Evolutionary conservation across 23 red algal genomes (phyloP), one percentile per base, ranked within the genome.

Genomic region (Gracilariopsis chorda): DNA sequence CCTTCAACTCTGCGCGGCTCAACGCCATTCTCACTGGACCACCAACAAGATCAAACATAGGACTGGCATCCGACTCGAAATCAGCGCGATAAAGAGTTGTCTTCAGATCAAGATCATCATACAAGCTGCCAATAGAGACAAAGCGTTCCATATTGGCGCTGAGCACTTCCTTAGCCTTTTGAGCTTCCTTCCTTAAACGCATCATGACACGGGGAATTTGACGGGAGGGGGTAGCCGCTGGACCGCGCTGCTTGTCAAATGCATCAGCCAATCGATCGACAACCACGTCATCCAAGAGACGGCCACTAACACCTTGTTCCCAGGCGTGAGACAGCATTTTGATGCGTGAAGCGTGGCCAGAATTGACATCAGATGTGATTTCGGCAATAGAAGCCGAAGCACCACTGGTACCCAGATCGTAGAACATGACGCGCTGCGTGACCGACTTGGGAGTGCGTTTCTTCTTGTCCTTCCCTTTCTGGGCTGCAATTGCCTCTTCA

Each of bases 111-210:
- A 59, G 27, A 57, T 94, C 95, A 49, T 81, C 86, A 23, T 84
- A 41, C 56, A 98, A 63, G 48, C 79, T 87, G 28, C 30, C 60
- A 39, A 92, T 82, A 23, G 83, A 68, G n/a, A 94, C 81, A 47
- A 74, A 65, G 19, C 90, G 78, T 21, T 99, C 90, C 7, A 73
- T 77, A 44, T 99, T 99, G 49, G 94, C 97, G 61, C 88, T 90
- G 41, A 99, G 85, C 3, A 99, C 77, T 55, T 99, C 97, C 28
- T 87, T 73, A 35, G 91, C 90, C 33, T 84, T 75, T 57, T 99
- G 90, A 2, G 91, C 93, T 69, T 99, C 97, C 67, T 93, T 86
- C 6, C 77, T 44, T 6, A 99, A 80, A 11, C 96, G 92, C 68
- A 68, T 80, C 87, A 93, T 92, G 25, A 98, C 84, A n/a, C 95